Base-by-base conservation (phyloP, 1,284 basidiomycete genomes). In the Ustilago curta region DNA sequence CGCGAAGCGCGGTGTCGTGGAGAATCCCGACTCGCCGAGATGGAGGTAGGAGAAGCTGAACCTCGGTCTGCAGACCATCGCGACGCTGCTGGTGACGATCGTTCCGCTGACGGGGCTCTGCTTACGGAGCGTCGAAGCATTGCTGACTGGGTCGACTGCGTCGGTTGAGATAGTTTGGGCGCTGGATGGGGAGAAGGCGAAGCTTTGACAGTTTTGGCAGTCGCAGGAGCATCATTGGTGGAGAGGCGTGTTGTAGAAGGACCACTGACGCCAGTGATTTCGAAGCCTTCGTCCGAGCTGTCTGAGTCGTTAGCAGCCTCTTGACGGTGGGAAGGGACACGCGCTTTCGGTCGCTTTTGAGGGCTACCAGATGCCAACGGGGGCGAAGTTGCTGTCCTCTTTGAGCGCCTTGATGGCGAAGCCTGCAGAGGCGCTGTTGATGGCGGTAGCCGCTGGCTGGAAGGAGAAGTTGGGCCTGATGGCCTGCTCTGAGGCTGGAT, bases 271-370 rank as follows among this genome's bases (percentile, higher is more conserved):
- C 16, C 21, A 4, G 45, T 42, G 19, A 66, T 39, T 29, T 66
- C 69, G 21, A 71, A 71, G 14, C 29, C 59, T 16, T 66, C 59
- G 35, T 66, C 69, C 18, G 66, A 69, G 37, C 60, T 58, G 21
- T 60, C 45, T 7, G 45, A 31, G n/a, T 25, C 27, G 2, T 27
- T 27, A 3, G 50, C 12, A 31, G 50, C 37, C 29, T 45, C 16
- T 11, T 56, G 56, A 21, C 18, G 40, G 2, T 8, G 53, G 12
- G 40, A 14, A 12, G 18, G n/a, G 8, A 29, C 16, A 19, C 42
- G 2, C 4, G 19, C 31, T 37, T 16, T 23, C 8, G 32, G 12
- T 23, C 12, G 39, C 11, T 45, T 21, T 4, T 19, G 3, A 29
- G 37, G 57, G n/a, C 31, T 48, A 2, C 54, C 18, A 18, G 42